phyloP scores from a whole-genome alignment of 2,329 filamentous ascomycete genomes.

The Graphilbum fragrans region DNA sequence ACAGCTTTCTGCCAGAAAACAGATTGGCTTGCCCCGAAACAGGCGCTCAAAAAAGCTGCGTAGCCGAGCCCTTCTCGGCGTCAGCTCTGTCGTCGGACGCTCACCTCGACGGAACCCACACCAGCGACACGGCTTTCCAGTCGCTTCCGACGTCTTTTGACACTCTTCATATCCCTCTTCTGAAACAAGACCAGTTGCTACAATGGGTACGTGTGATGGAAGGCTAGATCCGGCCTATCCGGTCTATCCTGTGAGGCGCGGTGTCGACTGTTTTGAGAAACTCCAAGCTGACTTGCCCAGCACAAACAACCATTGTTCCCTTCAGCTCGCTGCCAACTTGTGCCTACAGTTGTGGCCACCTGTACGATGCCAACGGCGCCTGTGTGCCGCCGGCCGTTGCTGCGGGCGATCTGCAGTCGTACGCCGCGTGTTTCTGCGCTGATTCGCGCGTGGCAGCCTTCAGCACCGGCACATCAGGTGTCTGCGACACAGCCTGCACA shows the following conservation, averaged over 20 bases:
- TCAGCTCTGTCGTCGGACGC: no score
- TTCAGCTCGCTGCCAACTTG: constrained; percentile 50
- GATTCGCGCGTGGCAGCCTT: constrained; percentile 47
- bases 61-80: no score
- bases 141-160: no score
- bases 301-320: constrained; percentile 40
- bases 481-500: constrained; percentile 51
- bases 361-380: constrained; percentile 58
- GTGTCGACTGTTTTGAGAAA: neutral
- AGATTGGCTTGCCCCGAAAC: no score
- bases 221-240: no score
- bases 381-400: constrained; percentile 51
- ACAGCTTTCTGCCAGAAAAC: no score
- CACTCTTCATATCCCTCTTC: no score
- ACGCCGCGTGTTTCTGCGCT: constrained; percentile 63
- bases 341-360: constrained; percentile 42
- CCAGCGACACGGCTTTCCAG: no score
- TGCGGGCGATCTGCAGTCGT: constrained; percentile 35
- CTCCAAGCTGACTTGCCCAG: neutral
- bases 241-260: neutral
- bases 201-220: no score
- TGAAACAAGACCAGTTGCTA: no score
- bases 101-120: no score
- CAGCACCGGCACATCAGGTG: constrained; percentile 38
- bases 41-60: no score